Conservation (phyloP, 2,329 filamentous ascomycete species). For the Fusarium sp. region DNA sequence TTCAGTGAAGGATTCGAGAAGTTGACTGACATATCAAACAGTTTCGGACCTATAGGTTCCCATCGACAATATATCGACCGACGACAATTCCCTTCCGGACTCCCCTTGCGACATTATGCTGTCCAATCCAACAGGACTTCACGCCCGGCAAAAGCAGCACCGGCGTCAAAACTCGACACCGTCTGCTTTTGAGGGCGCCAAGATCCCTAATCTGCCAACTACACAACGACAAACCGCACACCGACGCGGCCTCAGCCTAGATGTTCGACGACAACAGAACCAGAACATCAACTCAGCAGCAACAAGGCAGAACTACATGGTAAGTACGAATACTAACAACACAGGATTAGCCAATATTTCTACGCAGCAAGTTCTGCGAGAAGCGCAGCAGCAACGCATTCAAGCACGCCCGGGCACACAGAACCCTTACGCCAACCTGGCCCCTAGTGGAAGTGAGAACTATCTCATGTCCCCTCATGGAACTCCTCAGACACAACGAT, state of each 20-base stretch:
- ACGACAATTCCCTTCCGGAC: constrained; percentile 68
- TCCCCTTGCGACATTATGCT: constrained; percentile 77
- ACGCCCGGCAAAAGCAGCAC: constrained; percentile 66
- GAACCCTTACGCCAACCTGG: constrained; percentile 45
- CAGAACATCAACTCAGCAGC: constrained; percentile 36
- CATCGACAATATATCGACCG: constrained; percentile 59
- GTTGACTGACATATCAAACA: constrained; percentile 28
- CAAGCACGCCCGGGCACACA: constrained; percentile 75
- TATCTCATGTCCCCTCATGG: constrained; percentile 65
- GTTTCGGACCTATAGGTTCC: constrained; percentile 60
- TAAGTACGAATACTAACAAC: constrained; percentile 64
- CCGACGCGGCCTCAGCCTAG: constrained; percentile 85
- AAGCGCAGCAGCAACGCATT: constrained; percentile 87
- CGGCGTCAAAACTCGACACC: constrained; percentile 89
- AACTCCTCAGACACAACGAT: constrained; percentile 63
- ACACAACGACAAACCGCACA: constrained; percentile 63
- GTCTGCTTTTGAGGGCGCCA: constrained; percentile 76
- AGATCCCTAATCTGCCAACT: constrained; percentile 68
- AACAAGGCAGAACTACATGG: constrained; percentile 49
- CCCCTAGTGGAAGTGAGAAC: constrained; percentile 56
- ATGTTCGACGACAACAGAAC: constrained; percentile 69
- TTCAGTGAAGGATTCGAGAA: not conserved
- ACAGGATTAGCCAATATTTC: constrained; percentile 61
- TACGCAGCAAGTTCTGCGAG: constrained; percentile 82
- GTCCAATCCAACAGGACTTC: constrained; percentile 78